Evolutionary conservation across 1,284 basidiomycete species (phyloP).

Genomic region (Lentinula novae-zelandiae): DNA sequence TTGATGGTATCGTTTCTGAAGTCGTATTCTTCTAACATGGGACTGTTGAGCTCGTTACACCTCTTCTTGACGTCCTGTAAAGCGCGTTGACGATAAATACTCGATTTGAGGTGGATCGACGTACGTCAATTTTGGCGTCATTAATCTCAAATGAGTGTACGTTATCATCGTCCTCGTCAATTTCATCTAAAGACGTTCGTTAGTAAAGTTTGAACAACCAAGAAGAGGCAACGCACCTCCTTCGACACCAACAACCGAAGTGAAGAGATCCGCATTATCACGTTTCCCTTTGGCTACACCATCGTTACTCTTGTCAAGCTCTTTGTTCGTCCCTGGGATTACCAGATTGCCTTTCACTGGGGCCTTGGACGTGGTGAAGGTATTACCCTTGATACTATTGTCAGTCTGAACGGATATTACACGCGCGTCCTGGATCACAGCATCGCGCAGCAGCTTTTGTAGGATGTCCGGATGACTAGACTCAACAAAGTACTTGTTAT

Average conservation of each 20-base stretch:
- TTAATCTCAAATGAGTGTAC: constrained; percentile 95
- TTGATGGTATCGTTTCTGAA: constrained; percentile 95
- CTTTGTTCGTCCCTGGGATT: constrained; percentile 80
- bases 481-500: constrained; percentile 95
- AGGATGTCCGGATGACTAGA: constrained; percentile 91
- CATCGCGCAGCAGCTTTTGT: constrained; percentile 82
- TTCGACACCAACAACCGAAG: constrained; percentile 90
- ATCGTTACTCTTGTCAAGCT: constrained; percentile 63
- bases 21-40: constrained; percentile 97
- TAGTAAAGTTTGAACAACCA: constrained; percentile 6
- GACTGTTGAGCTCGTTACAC: constrained; percentile 93
- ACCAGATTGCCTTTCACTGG: constrained; percentile 77
- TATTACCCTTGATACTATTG: constrained; percentile 71
- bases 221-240: constrained; percentile 49
- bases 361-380: constrained; percentile 81
- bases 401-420: constrained; percentile 61
- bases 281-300: constrained; percentile 38
- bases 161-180: constrained; percentile 94
- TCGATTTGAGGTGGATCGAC: constrained; percentile 21
- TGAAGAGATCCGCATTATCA: constrained; percentile 76
- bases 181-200: constrained; percentile 62
- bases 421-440: constrained; percentile 77
- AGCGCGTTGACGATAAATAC: background rate
- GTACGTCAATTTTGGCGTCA: constrained; percentile 85
- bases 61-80: constrained; percentile 84